Evolutionary conservation across 805 yeast genomes (phyloP).

Genomic region (Nematodospora valgi): DNA sequence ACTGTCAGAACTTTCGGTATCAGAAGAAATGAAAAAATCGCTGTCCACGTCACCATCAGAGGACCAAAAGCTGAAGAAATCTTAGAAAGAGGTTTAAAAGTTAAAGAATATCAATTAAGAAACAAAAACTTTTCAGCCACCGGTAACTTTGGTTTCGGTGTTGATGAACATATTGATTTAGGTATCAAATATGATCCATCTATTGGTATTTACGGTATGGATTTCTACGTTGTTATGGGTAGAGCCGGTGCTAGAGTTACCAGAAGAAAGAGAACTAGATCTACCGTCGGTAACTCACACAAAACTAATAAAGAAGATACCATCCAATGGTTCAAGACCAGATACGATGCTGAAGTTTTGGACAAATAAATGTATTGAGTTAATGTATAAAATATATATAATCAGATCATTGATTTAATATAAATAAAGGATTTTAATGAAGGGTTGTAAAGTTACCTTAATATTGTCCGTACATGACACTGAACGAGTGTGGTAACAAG

Average conservation of each 20-base stretch:
- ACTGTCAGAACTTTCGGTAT: conserved; percentile 99
- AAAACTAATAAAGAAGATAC: conserved; percentile 89
- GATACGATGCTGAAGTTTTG: conserved; percentile 98
- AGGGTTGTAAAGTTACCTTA: no score
- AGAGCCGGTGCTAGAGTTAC: conserved; percentile 99
- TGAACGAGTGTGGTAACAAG: no score
- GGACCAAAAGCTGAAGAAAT: conserved; percentile 97
- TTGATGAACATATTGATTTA: conserved; percentile 98
- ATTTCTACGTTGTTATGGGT: conserved; percentile 98
- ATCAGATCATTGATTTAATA: no score
- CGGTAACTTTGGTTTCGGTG: conserved; percentile 99
- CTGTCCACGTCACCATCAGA: conserved; percentile 99
- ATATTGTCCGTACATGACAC: no score
- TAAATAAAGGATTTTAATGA: no score
- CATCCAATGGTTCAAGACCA: conserved; percentile 98
- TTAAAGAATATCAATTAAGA: conserved; percentile 97
- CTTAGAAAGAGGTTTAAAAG: conserved; percentile 99
- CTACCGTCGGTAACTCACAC: conserved; percentile 89
- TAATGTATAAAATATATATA: no score
- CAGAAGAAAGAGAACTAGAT: conserved; percentile 95
- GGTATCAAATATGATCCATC: conserved; percentile 99
- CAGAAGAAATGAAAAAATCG: conserved; percentile 99
- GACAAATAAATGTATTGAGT: conserved; percentile 59
- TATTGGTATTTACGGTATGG: conserved; percentile 99
- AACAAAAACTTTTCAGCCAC: conserved; percentile 95